These are phyloP conservation scores for Cladosporium sp. DNA, from an alignment of 2,329 filamentous ascomycete species.

Conservation along the genomic window DNA sequence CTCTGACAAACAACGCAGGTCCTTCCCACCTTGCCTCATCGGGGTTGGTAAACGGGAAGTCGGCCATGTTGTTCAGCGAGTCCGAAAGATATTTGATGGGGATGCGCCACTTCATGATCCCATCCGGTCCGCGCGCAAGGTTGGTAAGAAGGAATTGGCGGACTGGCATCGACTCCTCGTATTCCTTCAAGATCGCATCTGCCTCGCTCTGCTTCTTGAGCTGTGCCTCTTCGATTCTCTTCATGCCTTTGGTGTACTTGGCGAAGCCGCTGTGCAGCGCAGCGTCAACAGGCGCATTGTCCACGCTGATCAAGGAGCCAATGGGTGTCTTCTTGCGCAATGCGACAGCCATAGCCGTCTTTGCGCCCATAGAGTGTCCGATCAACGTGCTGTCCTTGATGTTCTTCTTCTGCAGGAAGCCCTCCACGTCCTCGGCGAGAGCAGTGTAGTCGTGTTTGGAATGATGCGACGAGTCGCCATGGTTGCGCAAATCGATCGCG, in stretches of 20 bases:
- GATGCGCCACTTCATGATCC: constrained; percentile 72
- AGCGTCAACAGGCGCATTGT: constrained; percentile 88
- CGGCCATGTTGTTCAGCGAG: constrained; percentile 73
- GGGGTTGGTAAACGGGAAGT: constrained; percentile 83
- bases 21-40: constrained; percentile 70
- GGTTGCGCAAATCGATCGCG: constrained; percentile 85
- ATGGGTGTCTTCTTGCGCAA: constrained; percentile 69
- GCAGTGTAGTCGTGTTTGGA: constrained; percentile 74
- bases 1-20: constrained; percentile 77
- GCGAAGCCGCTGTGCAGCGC: constrained; percentile 73
- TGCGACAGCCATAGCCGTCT: constrained; percentile 86
- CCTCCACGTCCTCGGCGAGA: constrained; percentile 80
- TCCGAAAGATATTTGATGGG: constrained; percentile 71
- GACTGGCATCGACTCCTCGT: constrained; percentile 73
- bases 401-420: constrained; percentile 72
- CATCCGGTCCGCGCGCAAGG: constrained; percentile 60
- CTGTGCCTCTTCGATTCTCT: constrained; percentile 69
- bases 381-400: constrained; percentile 76
- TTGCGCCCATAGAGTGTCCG: constrained; percentile 96
- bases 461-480: constrained; percentile 84
- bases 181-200: constrained; percentile 73
- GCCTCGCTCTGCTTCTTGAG: constrained; percentile 74
- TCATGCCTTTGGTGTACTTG: constrained; percentile 83
- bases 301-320: constrained; percentile 75
- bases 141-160: constrained; percentile 93